Conservation (phyloP, 352 stramenopile genomes). For the Phytophthora sansomeana region DNA sequence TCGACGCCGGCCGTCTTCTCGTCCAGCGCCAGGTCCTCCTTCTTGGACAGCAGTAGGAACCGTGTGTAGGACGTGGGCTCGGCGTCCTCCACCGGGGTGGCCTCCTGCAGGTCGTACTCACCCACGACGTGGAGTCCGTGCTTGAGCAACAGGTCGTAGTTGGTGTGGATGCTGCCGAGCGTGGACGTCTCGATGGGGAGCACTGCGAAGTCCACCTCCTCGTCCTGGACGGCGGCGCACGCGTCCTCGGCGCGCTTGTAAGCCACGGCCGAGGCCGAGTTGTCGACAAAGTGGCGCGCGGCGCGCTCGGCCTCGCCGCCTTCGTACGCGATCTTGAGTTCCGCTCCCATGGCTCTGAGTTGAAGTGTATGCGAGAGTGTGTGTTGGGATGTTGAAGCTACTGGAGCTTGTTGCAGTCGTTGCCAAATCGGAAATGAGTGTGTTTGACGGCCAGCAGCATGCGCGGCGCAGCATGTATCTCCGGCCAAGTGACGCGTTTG, state of each 20-base stretch:
- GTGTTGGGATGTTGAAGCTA: conserved; percentile 8
- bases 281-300: conserved; percentile 33
- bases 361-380: conserved; percentile 5
- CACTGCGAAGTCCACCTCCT: conserved; percentile 94
- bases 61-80: conserved; percentile 80
- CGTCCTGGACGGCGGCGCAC: conserved; percentile 65
- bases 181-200: conserved; percentile 97
- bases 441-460: too few species aligned
- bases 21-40: conserved; percentile 36
- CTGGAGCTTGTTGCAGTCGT: conserved; percentile 13
- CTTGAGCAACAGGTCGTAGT: conserved; percentile 92
- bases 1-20: conserved; percentile 38
- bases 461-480: too few species aligned
- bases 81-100: conserved; percentile 53
- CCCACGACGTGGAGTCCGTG: conserved; percentile 73
- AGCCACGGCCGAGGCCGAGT: conserved; percentile 42
- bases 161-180: conserved; percentile 96
- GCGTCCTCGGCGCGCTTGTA: conserved; percentile 45
- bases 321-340: conserved; percentile 94
- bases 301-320: conserved; percentile 94
- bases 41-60: conserved; percentile 91
- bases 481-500: too few species aligned
- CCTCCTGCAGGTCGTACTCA: conserved; percentile 60
- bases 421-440: conserved; percentile 36
- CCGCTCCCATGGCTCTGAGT: conserved; percentile 30